phyloP scores from a whole-genome alignment of 192 early-diverging fungal species.

The Radiomyces spectabilis region DNA sequence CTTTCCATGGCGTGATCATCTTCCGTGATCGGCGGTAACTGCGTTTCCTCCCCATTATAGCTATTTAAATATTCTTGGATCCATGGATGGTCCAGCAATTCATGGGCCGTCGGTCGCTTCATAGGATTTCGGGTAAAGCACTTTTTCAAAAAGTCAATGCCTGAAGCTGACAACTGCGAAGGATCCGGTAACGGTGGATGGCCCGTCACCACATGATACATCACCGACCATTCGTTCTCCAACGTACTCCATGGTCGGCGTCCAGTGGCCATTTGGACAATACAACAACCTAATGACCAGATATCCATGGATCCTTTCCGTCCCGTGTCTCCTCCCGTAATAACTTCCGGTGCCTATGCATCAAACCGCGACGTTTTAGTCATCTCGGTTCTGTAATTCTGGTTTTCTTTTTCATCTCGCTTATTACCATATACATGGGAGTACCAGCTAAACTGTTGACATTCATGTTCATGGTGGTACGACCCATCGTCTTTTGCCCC shows the following conservation, averaged over 20 bases:
- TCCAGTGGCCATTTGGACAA: slow-evolving; percentile 88
- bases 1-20: neutral
- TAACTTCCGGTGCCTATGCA: slow-evolving; percentile 68
- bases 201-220: slow-evolving; percentile 81
- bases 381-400: neutral
- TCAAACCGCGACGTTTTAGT: neutral
- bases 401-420: neutral
- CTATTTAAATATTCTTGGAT: slow-evolving; percentile 37
- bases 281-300: slow-evolving; percentile 87
- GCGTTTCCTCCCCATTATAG: neutral
- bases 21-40: neutral
- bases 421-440: slow-evolving; percentile 54
- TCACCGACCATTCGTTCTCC: slow-evolving; percentile 93
- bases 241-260: slow-evolving; percentile 79
- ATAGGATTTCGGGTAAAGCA: slow-evolving; percentile 72
- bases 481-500: slow-evolving; percentile 54
- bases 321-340: slow-evolving; percentile 67
- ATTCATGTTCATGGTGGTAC: slow-evolving; percentile 39
- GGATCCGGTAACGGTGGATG: slow-evolving; percentile 74
- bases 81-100: slow-evolving; percentile 72
- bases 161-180: slow-evolving; percentile 52
- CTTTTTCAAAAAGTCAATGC: slow-evolving; percentile 68
- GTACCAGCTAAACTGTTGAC: slow-evolving; percentile 58
- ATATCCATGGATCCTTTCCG: slow-evolving; percentile 84
- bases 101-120: slow-evolving; percentile 65